Conservation (phyloP, 1,139 yeast species). For the Magnusiomyces ingens region DNA sequence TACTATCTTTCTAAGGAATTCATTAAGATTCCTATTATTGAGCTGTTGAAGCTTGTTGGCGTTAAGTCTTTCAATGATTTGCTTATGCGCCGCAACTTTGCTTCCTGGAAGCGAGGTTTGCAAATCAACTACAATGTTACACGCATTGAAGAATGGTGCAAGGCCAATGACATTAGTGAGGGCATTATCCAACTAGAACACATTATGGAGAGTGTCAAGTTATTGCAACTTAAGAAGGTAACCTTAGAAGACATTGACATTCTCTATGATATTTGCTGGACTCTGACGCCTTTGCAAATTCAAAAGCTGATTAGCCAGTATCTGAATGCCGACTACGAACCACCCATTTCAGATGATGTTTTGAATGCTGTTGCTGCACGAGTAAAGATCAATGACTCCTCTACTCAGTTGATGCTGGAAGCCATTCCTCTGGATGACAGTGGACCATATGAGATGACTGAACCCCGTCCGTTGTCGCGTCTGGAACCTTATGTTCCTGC, state of each 20-base stretch:
- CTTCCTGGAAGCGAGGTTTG: slow-evolving; percentile 96
- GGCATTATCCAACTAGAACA: slow-evolving; percentile 86
- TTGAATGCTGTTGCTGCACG: slow-evolving; percentile 77
- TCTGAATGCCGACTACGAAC: slow-evolving; percentile 89
- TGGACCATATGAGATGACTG: slow-evolving; percentile 84
- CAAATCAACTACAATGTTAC: slow-evolving; percentile 96
- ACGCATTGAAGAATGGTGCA: slow-evolving; percentile 97
- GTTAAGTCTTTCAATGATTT: slow-evolving; percentile 93
- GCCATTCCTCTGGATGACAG: slow-evolving; percentile 53
- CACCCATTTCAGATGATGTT: slow-evolving; percentile 83
- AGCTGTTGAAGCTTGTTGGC: slow-evolving; percentile 79
- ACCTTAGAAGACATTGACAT: slow-evolving; percentile 88
- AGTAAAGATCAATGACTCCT: slow-evolving; percentile 49
- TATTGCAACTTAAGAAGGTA: slow-evolving; percentile 84
- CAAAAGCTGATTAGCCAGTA: slow-evolving; percentile 88
- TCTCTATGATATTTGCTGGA: slow-evolving; percentile 91
- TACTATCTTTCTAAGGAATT: slow-evolving; percentile 84
- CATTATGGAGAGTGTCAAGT: slow-evolving; percentile 87
- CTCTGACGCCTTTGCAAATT: slow-evolving; percentile 87
- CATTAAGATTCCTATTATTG: slow-evolving; percentile 77
- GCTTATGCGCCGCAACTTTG: slow-evolving; percentile 88
- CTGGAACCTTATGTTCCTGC: slow-evolving; percentile 97
- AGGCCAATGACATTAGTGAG: slow-evolving; percentile 85
- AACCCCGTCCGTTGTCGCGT: slow-evolving; percentile 76
- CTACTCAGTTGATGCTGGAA: slow-evolving; percentile 40